Conservation (phyloP, 768 basidiomycete species). For the Tephrocybe rancida region DNA sequence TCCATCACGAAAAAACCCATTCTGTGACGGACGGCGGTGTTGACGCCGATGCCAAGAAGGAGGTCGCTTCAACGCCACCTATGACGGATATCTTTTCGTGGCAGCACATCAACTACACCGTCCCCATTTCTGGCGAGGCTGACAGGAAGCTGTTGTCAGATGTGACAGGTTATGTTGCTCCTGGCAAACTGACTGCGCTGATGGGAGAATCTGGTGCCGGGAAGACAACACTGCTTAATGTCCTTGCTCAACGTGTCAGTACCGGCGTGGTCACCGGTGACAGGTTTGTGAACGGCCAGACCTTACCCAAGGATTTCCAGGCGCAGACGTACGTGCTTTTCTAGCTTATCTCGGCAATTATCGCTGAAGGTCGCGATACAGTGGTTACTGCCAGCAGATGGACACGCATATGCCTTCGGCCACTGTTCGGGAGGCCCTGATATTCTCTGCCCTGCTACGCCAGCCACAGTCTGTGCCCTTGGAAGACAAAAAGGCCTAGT, state of each 20-base stretch:
- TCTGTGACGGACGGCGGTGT: conserved; percentile 7
- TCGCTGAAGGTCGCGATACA: not conserved
- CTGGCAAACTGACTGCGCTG: conserved; percentile 68
- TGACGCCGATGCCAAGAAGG: conserved; percentile 24
- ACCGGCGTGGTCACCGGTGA: conserved; percentile 41
- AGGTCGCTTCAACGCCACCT: conserved; percentile 33
- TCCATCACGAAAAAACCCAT: conserved; percentile 32
- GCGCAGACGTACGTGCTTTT: conserved; percentile 43
- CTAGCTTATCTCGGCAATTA: not conserved
- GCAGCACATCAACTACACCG: conserved; percentile 61
- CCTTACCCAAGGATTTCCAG: conserved; percentile 45
- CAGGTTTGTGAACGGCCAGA: conserved; percentile 41
- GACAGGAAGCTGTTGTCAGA: conserved; percentile 61
- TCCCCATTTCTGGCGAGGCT: conserved; percentile 47
- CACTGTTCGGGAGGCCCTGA: conserved; percentile 81
- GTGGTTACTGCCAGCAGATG: conserved; percentile 84
- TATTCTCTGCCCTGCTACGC: conserved; percentile 79
- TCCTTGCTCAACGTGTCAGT: conserved; percentile 38
- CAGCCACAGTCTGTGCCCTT: conserved; percentile 67
- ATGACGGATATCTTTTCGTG: conserved; percentile 67
- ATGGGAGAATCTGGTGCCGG: conserved; percentile 52
- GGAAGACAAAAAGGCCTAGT: conserved; percentile 83
- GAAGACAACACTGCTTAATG: conserved; percentile 48
- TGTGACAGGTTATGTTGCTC: conserved; percentile 77
- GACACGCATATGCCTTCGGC: conserved; percentile 75